phyloP scores from a whole-genome alignment of 495 filamentous ascomycete genomes.

The Hypoxylon lienhwacheense region DNA sequence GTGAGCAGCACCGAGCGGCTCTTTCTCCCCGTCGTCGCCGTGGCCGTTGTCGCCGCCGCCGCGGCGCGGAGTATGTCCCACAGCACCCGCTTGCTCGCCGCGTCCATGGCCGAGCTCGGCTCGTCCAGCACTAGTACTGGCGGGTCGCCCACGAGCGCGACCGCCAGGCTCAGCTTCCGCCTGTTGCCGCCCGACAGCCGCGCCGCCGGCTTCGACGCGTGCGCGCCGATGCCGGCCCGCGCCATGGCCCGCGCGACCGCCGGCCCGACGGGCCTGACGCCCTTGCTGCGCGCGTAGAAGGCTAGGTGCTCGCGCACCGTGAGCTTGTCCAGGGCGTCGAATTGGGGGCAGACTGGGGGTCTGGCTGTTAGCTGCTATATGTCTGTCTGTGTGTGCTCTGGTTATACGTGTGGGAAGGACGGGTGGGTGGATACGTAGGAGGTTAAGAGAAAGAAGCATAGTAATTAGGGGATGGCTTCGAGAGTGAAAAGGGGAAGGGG shows the following conservation, averaged over 20 bases:
- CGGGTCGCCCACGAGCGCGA: slow-evolving; percentile 68
- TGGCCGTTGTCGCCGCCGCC: too few relatives aligned
- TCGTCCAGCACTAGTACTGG: slow-evolving; percentile 67
- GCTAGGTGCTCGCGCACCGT: slow-evolving; percentile 62
- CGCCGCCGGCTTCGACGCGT: slow-evolving; percentile 54
- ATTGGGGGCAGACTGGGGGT: slow-evolving; percentile 64
- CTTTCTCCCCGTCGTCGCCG: too few relatives aligned
- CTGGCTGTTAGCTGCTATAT: neutral
- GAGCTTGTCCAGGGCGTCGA: slow-evolving; percentile 61
- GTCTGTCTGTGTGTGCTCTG: too few relatives aligned
- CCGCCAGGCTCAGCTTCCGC: slow-evolving; percentile 64
- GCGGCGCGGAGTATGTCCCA: slow-evolving; percentile 60
- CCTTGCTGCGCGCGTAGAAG: slow-evolving; percentile 65
- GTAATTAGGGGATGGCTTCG: neutral
- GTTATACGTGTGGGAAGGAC: too few relatives aligned
- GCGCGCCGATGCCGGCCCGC: slow-evolving; percentile 54
- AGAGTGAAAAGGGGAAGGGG: neutral
- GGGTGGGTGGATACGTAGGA: too few relatives aligned
- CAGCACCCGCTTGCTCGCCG: slow-evolving; percentile 63
- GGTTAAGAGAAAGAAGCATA: slow-evolving; percentile 26
- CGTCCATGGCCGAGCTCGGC: slow-evolving; percentile 65
- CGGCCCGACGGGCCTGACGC: slow-evolving; percentile 59
- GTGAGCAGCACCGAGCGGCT: slow-evolving; percentile 59
- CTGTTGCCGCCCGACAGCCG: slow-evolving; percentile 69
- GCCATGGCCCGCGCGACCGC: slow-evolving; percentile 50